Percentiles rank a stretch among this genome's conserved stretches.
phyloP scores from a whole-genome alignment of 1,139 yeast genomes.

The Zygosaccharomyces sapae region DNA sequence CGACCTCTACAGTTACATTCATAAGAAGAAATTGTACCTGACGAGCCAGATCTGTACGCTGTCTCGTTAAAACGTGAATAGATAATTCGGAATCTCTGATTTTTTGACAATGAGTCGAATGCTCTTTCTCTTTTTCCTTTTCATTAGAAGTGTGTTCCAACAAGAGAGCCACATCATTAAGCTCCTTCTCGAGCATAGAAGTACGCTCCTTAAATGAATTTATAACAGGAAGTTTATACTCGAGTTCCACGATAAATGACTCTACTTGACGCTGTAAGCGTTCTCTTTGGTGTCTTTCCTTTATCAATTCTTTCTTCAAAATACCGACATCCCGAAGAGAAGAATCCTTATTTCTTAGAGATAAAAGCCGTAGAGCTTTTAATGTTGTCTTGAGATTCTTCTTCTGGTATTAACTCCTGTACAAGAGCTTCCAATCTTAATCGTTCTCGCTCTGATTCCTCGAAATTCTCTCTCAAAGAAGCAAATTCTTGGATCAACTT shows the following conservation, averaged over 20 bases:
- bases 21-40: constrained; percentile 74
- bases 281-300: constrained; percentile 69
- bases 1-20: constrained; percentile 58
- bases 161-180: constrained; percentile 47
- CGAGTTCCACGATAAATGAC: constrained; percentile 69
- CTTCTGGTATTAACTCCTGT: constrained; percentile 50
- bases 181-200: constrained; percentile 45
- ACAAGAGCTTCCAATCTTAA: constrained; percentile 44
- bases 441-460: constrained; percentile 46
- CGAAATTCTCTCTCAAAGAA: constrained; percentile 46
- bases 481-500: constrained; percentile 18
- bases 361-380: constrained; percentile 8
- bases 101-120: constrained; percentile 39
- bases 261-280: constrained; percentile 68
- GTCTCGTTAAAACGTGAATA: constrained; percentile 46
- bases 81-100: constrained; percentile 39
- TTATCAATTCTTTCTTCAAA: constrained; percentile 61
- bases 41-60: constrained; percentile 68
- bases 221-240: constrained; percentile 73
- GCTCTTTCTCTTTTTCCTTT: constrained; percentile 14
- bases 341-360: constrained; percentile 25
- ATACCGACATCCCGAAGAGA: constrained; percentile 54
- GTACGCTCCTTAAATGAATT: constrained; percentile 61
- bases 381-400: constrained; percentile 1
- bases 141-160: constrained; percentile 47